Evolutionary conservation across 228 moss, liverwort and hornwort genomes (phyloP).

Genomic region (Sphagnum fallax): DNA sequence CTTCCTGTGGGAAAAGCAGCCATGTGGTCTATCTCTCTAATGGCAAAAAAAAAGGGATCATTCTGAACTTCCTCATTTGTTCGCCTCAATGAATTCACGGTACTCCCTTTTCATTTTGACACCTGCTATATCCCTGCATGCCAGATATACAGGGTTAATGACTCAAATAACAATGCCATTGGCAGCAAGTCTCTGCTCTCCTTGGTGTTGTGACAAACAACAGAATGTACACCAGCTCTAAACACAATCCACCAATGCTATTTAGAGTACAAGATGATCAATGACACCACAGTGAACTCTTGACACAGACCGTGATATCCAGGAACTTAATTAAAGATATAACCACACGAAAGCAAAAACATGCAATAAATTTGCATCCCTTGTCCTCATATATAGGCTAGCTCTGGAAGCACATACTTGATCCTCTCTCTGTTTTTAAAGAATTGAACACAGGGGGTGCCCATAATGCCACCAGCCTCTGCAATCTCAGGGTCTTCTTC

Average conservation of each 20-base stretch:
- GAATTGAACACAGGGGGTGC: conserved; percentile 91
- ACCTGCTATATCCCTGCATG: conserved; percentile 72
- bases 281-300: too few species aligned
- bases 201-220: too few species aligned
- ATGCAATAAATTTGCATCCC: background rate
- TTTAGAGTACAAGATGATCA: too few species aligned
- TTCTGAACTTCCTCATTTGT: conserved; percentile 32
- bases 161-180: background rate
- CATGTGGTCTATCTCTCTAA: background rate
- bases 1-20: background rate
- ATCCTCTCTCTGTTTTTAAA: conserved; percentile 89
- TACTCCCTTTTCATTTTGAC: conserved; percentile 99
- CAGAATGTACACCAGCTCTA: too few species aligned
- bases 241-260: too few species aligned
- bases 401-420: conserved; percentile 37
- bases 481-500: conserved; percentile 99
- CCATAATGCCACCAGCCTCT: conserved; percentile 96
- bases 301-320: too few species aligned
- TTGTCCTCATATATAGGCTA: background rate
- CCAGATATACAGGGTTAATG: background rate
- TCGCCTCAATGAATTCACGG: conserved; percentile 74
- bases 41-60: background rate
- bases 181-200: too few species aligned
- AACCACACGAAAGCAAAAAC: background rate
- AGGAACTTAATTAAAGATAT: too few species aligned